Base-by-base conservation (phyloP, 2,329 filamentous ascomycete genomes). In the Ophiostoma piceae region DNA sequence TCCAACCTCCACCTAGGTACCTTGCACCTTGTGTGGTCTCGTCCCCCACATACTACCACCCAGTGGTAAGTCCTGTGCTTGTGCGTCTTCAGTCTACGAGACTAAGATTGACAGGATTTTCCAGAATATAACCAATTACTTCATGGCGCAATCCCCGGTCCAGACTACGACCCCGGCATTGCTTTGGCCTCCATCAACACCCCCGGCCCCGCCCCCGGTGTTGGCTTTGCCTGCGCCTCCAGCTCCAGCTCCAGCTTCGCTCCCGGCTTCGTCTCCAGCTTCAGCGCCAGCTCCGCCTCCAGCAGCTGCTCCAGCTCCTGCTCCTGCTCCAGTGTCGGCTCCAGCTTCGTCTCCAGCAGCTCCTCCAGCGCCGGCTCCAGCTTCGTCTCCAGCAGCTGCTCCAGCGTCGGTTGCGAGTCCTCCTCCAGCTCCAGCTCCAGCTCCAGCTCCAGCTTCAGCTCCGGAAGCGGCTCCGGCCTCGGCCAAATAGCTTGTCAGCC, bases 71-170 rank as follows among this genome's bases (percentile, higher is more conserved):
- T 47, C 4, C 2, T 66, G 8, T 29, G n/a, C 37, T 19, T 12
- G 1, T 1, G 1, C 39, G 11, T 39, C 16, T 7, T 57, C 9
- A 9, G 7, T 11, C 11, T 39, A 14, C 9, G 11, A 47, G 65
- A 66, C 65, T 66, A 66, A 32, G 39, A 47, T 66, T 66, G 65
- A 66, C 65, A 66, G 65, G 65, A n/a, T 29, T 12, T 66, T 43
- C 14, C 65, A 66, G 65, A 7, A 66, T 14, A 32, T 64, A 66
- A 19, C 5, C 19, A 66, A 47, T 29, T 47, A 16, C 65, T 66
- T 66, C 16, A 37, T n/a, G 11, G 39, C 64, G 2, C 37, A 11
- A 35, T 19, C 32, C 12, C 41, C 41, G 6, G 14, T 16, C 16
- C 41, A 6, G 1, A 14, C 4, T 2, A 16, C 43, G 14, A 6